phyloP scores from a whole-genome alignment of 176 grass and related monocot genomes.

The Dendrocalamus sinicus region DNA sequence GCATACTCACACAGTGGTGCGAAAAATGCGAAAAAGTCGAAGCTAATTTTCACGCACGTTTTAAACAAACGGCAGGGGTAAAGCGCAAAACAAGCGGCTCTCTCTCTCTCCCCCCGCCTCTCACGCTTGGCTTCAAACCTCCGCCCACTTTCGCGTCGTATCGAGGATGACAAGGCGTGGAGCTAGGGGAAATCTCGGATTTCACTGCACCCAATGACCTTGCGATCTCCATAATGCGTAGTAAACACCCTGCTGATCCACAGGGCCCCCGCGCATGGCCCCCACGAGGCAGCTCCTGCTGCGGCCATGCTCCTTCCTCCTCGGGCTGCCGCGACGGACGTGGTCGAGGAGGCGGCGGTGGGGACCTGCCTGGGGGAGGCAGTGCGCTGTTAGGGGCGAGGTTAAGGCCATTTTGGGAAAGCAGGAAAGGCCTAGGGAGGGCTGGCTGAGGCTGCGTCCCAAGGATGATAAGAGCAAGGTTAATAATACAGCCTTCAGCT shows the following conservation, averaged over 20 bases:
- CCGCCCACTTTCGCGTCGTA: background rate
- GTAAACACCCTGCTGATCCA: too few relatives aligned
- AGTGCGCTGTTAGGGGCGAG: too few relatives aligned
- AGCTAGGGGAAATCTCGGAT: slow-evolving; percentile 11
- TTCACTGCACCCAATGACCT: background rate
- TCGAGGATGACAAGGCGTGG: slow-evolving; percentile 20
- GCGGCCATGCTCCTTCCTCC: too few relatives aligned
- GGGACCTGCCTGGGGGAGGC: background rate
- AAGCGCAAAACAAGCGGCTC: background rate
- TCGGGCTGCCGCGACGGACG: background rate
- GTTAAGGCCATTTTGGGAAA: too few relatives aligned
- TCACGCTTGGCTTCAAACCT: too few relatives aligned
- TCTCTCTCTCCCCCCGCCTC: background rate
- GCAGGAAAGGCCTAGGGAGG: too few relatives aligned
- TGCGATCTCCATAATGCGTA: background rate
- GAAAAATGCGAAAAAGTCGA: too few relatives aligned
- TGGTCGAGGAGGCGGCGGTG: background rate
- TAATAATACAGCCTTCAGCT: too few relatives aligned
- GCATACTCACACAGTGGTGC: too few relatives aligned
- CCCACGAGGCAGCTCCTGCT: background rate
- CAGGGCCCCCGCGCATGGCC: background rate
- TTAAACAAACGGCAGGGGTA: background rate
- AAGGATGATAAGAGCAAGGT: too few relatives aligned
- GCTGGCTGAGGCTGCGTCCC: too few relatives aligned
- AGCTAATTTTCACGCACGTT: too few relatives aligned